A percentile compares a stretch with the other conserved stretches of the same genome.
phyloP scores from a whole-genome alignment of 805 yeast genomes.

The Sugiyamaella chiloensis region DNA sequence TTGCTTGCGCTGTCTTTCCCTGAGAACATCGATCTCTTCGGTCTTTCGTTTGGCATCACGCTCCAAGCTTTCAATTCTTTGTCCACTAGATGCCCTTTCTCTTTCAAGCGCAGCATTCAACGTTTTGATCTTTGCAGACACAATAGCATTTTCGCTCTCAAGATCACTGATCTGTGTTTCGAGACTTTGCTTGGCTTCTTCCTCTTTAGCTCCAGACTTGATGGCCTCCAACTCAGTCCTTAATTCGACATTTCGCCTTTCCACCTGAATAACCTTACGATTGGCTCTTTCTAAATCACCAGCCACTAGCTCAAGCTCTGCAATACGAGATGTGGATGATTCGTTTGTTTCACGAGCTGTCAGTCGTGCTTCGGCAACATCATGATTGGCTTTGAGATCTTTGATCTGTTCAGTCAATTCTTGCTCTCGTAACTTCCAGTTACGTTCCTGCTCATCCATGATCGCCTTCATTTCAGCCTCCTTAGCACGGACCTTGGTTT shows the following conservation, averaged over 20 bases:
- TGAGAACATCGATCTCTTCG: constrained; percentile 51
- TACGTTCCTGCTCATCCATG: constrained; percentile 68
- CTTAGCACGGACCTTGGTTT: constrained; percentile 58
- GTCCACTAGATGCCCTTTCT: constrained; percentile 28
- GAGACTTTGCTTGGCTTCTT: constrained; percentile 13
- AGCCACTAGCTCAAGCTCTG: constrained; percentile 59
- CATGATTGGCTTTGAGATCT: constrained; percentile 57
- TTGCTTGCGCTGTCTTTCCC: constrained; percentile 47
- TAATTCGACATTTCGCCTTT: constrained; percentile 72
- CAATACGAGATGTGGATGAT: constrained; percentile 25
- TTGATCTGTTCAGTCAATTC: constrained; percentile 50
- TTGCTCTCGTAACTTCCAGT: constrained; percentile 60
- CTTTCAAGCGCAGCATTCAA: constrained; percentile 32
- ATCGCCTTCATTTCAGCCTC: constrained; percentile 68
- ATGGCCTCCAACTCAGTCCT: constrained; percentile 58
- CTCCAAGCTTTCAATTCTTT: constrained; percentile 39
- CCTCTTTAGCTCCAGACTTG: constrained; percentile 42
- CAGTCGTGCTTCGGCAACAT: constrained; percentile 58
- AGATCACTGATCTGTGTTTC: constrained; percentile 22
- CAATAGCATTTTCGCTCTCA: constrained; percentile 57
- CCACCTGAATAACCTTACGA: constrained; percentile 64
- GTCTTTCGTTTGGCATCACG: constrained; percentile 48
- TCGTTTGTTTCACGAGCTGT: constrained; percentile 20
- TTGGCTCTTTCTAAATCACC: constrained; percentile 74
- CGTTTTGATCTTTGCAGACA: constrained; percentile 57